These are phyloP conservation scores for Aspergillus udagawae DNA, from an alignment of 2,329 filamentous ascomycete genomes.

Conservation along the genomic window DNA sequence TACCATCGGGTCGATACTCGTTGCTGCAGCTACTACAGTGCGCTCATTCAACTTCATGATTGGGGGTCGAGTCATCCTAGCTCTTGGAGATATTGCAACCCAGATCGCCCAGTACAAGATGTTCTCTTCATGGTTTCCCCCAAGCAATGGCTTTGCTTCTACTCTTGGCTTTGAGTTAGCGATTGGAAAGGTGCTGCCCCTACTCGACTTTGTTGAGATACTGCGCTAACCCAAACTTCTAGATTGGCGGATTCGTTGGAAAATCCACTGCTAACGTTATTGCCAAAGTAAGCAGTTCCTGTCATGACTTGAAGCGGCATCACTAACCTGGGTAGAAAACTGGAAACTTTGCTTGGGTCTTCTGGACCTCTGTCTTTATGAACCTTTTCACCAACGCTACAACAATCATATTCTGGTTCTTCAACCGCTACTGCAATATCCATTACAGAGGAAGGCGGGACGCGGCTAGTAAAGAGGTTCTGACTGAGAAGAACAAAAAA, in stretches of 20 bases:
- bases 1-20: constrained; percentile 54
- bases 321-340: constrained; percentile 37
- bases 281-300: constrained; percentile 33
- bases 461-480: constrained; percentile 54
- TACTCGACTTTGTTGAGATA: background rate
- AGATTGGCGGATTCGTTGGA: constrained; percentile 57
- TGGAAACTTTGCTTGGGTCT: constrained; percentile 60
- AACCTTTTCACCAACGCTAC: constrained; percentile 59
- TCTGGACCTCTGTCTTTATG: constrained; percentile 62
- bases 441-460: constrained; percentile 49
- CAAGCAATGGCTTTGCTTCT: constrained; percentile 58
- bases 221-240: background rate
- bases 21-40: constrained; percentile 54
- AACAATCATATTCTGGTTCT: constrained; percentile 53
- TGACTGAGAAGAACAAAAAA: constrained; percentile 58
- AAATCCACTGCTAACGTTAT: constrained; percentile 60
- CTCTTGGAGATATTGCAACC: constrained; percentile 60
- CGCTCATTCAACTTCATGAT: constrained; percentile 61
- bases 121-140: constrained; percentile 62
- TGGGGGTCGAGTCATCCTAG: constrained; percentile 51
- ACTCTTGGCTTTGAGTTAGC: constrained; percentile 59
- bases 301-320: constrained; percentile 3
- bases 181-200: constrained; percentile 46
- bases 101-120: constrained; percentile 63
- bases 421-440: constrained; percentile 50